phyloP scores from a whole-genome alignment of 805 yeast genomes.

The Wickerhamomyces chaumierensis region DNA sequence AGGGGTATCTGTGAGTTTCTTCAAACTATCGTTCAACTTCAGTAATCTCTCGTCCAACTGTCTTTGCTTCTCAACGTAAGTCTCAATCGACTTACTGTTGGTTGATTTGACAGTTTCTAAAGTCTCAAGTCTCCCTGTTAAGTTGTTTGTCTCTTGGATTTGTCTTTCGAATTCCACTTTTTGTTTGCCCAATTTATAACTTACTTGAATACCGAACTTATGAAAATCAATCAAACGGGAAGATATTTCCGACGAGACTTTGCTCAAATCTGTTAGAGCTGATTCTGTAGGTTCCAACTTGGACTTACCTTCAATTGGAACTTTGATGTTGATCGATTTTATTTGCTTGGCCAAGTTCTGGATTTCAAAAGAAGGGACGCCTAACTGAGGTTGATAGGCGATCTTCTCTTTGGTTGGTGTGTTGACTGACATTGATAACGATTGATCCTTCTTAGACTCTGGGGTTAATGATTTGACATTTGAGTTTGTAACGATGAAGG shows the following conservation, averaged over 20 bases:
- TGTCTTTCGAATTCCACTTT: conserved; percentile 32
- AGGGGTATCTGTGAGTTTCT: conserved; percentile 17
- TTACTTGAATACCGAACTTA: conserved; percentile 24
- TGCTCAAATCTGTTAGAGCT: conserved; percentile 2
- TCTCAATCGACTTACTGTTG: conserved; percentile 10
- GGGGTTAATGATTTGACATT: not conserved
- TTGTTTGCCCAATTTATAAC: conserved; percentile 27
- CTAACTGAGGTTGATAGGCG: not conserved
- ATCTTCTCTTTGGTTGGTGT: too few relatives aligned
- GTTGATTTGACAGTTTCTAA: conserved; percentile 8
- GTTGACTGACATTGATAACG: too few relatives aligned
- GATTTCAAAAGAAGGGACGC: conserved; percentile 3
- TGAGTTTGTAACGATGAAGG: not conserved
- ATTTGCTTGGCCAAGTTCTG: conserved; percentile 1
- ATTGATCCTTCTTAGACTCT: not conserved
- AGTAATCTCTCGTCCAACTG: conserved; percentile 21
- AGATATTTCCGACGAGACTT: conserved; percentile 14
- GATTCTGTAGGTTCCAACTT: not conserved
- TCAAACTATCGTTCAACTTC: conserved; percentile 18
- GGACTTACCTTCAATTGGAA: conserved; percentile 1
- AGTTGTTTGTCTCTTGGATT: conserved; percentile 18
- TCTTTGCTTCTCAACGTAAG: conserved; percentile 22
- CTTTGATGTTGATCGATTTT: not conserved
- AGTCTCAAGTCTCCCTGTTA: conserved; percentile 10
- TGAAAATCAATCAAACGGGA: conserved; percentile 13